These are phyloP conservation scores for Astrothelium subdiscretum DNA, from an alignment of 495 filamentous ascomycete species.

Conservation along the genomic window DNA sequence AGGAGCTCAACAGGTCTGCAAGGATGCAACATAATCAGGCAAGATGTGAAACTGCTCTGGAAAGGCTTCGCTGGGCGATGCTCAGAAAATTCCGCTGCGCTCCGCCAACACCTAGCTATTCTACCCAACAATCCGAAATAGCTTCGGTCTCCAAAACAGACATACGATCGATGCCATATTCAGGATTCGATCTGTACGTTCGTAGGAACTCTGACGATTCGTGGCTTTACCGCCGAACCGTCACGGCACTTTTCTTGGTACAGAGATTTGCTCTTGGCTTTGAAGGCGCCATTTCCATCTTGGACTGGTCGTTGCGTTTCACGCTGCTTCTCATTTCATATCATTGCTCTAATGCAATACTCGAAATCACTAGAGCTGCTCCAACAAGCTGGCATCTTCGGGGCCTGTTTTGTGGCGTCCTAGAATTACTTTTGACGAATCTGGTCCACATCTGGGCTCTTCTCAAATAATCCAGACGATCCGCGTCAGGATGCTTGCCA, in stretches of 20 bases:
- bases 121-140: constrained; percentile 1
- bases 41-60: constrained; percentile 3
- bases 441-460: neutral
- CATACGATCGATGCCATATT: constrained; percentile 14
- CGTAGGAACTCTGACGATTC: neutral
- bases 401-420: neutral
- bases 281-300: constrained; percentile 8
- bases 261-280: constrained; percentile 21
- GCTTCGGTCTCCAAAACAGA: constrained; percentile 4
- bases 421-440: neutral
- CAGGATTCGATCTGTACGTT: constrained; percentile 20
- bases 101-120: constrained; percentile 18
- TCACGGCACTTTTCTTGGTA: constrained; percentile 22
- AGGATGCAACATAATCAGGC: neutral
- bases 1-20: neutral
- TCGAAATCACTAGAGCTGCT: neutral
- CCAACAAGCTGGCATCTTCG: neutral
- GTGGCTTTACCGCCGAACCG: constrained; percentile 16
- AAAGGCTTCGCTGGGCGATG: constrained; percentile 18
- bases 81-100: constrained; percentile 20
- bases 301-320: constrained; percentile 17
- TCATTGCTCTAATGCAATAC: neutral
- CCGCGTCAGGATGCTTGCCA: neutral
- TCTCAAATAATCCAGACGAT: neutral
- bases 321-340: constrained; percentile 6